These are phyloP conservation scores for Vitis hybrid DNA, from an alignment of 177 flowering plant genomes.

Conservation along the genomic window DNA sequence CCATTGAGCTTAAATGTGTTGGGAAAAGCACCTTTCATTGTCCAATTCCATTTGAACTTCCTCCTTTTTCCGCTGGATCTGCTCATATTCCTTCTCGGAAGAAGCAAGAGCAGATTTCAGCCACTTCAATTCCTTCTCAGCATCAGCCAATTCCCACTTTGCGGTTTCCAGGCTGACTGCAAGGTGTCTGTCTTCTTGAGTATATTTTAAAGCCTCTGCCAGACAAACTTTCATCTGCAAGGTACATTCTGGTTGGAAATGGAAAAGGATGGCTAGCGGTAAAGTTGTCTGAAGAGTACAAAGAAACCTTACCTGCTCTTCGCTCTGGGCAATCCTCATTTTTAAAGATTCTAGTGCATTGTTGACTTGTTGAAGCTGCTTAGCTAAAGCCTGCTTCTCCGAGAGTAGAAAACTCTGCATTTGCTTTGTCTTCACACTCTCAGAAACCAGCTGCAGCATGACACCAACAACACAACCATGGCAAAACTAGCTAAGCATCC, in stretches of 20 bases:
- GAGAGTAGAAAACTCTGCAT: constrained; percentile 53
- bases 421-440: constrained; percentile 89
- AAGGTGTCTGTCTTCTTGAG: constrained; percentile 66
- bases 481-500: constrained; percentile 6
- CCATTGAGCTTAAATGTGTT: neutral
- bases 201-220: constrained; percentile 53
- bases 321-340: constrained; percentile 49
- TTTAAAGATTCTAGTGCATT: constrained; percentile 60
- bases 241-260: constrained; percentile 4
- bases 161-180: constrained; percentile 58
- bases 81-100: constrained; percentile 90
- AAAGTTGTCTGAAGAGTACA: neutral
- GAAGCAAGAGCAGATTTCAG: constrained; percentile 65
- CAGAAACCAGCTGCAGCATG: constrained; percentile 79
- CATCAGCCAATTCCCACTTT: constrained; percentile 77
- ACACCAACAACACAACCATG: constrained; percentile 13
- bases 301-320: constrained; percentile 67
- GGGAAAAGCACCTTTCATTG: constrained; percentile 58
- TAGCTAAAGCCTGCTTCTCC: constrained; percentile 73
- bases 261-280: neutral
- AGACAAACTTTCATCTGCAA: constrained; percentile 70
- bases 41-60: constrained; percentile 57
- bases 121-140: constrained; percentile 95
- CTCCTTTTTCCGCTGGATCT: constrained; percentile 50
- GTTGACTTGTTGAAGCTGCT: constrained; percentile 74